Conservation (phyloP, 2,329 filamentous ascomycete genomes). For the Beauveria sp. region DNA sequence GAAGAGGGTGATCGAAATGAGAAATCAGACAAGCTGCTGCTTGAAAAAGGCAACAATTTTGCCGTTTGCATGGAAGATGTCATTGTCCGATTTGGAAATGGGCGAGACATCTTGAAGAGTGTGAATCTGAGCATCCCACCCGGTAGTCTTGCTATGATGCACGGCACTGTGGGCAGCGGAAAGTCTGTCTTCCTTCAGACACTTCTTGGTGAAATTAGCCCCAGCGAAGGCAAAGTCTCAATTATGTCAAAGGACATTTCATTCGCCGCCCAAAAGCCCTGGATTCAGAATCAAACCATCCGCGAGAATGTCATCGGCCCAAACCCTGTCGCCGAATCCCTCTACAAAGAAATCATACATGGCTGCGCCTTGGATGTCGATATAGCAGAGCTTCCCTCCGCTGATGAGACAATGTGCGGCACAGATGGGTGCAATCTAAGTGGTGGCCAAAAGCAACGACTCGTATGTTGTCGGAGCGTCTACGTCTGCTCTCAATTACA, state of each 20-base stretch:
- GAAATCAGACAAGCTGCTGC: neutral
- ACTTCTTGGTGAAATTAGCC: neutral
- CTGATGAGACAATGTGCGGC: neutral
- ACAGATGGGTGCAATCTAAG: slow-evolving; percentile 22
- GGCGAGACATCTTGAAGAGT: neutral
- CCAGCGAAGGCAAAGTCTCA: neutral
- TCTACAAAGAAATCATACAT: neutral
- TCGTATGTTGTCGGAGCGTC: slow-evolving; percentile 22
- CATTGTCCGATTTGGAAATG: neutral
- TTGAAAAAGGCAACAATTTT: neutral
- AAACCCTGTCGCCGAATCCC: neutral
- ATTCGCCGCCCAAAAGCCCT: neutral
- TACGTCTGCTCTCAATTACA: neutral
- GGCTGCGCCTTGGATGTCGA: neutral
- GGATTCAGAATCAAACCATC: neutral
- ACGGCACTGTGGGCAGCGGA: neutral
- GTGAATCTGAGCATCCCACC: neutral
- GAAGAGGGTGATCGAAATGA: neutral
- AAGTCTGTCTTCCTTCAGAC: neutral
- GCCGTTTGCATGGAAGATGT: neutral
- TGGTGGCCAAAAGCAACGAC: slow-evolving; percentile 35
- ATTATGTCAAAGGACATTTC: neutral
- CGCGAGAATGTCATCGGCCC: neutral
- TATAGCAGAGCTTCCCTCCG: neutral
- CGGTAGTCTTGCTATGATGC: neutral